phyloP scores from a whole-genome alignment of 1,139 yeast species.

The Yamadazyma mexicana region DNA sequence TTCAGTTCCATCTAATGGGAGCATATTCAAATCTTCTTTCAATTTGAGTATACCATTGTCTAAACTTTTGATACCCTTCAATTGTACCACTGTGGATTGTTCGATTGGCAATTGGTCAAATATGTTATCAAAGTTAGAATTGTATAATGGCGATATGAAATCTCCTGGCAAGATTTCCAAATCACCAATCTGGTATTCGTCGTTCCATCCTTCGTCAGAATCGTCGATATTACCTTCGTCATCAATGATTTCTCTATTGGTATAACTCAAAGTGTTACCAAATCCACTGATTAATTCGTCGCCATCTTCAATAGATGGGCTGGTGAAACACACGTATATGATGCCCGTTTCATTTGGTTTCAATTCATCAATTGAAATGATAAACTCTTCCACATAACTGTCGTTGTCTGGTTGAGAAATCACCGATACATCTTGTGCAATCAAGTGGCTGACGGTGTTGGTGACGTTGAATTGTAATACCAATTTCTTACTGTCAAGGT shows the following conservation, averaged over 20 bases:
- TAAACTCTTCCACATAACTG: constrained; percentile 65
- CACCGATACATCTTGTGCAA: constrained; percentile 79
- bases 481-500: constrained; percentile 60
- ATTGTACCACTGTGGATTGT: constrained; percentile 36
- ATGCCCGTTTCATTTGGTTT: constrained; percentile 72
- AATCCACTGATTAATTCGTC: constrained; percentile 47
- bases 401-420: constrained; percentile 65
- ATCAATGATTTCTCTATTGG: constrained; percentile 79
- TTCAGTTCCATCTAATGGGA: constrained; percentile 81
- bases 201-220: constrained; percentile 86
- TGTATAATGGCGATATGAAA: constrained; percentile 73
- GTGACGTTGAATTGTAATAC: constrained; percentile 84
- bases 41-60: constrained; percentile 48
- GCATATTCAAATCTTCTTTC: constrained; percentile 64
- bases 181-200: constrained; percentile 89
- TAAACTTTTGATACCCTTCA: constrained; percentile 34
- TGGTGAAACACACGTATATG: constrained; percentile 74
- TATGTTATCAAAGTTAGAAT: constrained; percentile 70
- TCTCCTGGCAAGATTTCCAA: constrained; percentile 79
- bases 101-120: constrained; percentile 66
- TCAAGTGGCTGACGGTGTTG: constrained; percentile 78
- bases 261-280: constrained; percentile 70
- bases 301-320: constrained; percentile 46
- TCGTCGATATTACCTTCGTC: constrained; percentile 66
- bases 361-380: constrained; percentile 71